Evolutionary conservation across 331 rosid genomes (phyloP), one percentile per base, ranked within the genome.

Genomic region (Quercus lobata): DNA sequence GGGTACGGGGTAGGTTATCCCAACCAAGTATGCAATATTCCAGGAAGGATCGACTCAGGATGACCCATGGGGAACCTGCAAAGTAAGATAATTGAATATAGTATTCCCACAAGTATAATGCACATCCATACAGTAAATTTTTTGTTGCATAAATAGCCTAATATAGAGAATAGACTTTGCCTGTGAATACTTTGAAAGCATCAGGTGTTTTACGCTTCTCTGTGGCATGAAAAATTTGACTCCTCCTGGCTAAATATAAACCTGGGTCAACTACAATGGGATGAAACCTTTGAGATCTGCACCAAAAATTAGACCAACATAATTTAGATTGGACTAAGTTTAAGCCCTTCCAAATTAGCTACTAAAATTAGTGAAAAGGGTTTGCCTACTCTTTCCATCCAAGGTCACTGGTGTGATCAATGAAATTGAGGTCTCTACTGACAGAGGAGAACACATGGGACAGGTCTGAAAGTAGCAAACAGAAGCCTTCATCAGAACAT

Each of bases 31-130:
- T 84, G 82, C 99, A 95, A 81, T 80, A 95, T 78, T 95, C 97
- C 69, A 95, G 73, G 74, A 95, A 95, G 19, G 97, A 41, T 72
- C 99, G 86, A 60, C 98, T 93, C 77, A 95, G 86, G 76, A 87
- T 80, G 46, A 93, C 93, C 99, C 98, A 95, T 2, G 96, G 98
- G 24, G 99, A 95, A 82, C 99, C 97, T 95, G 94, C 82, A 88
- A 22, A 79, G 76, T 58, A 86, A 89, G 73, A 75, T 72, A 19
- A 7, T 16, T 54, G 60, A 54, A 29, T 29, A 46, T 75, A 84
- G 62, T 81, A 76, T 63, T 83, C 75, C 74, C 49, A 75, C 55
- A 49, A 49, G 18, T 49, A 49, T 49, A 49, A 76, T 19, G 68
- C 24, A 61, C 44, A 27, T 30, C 17, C 22, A 29, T n/a, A 41